phyloP scores from a whole-genome alignment of 2,329 filamentous ascomycete species.

The Rosellinia necatrix region DNA sequence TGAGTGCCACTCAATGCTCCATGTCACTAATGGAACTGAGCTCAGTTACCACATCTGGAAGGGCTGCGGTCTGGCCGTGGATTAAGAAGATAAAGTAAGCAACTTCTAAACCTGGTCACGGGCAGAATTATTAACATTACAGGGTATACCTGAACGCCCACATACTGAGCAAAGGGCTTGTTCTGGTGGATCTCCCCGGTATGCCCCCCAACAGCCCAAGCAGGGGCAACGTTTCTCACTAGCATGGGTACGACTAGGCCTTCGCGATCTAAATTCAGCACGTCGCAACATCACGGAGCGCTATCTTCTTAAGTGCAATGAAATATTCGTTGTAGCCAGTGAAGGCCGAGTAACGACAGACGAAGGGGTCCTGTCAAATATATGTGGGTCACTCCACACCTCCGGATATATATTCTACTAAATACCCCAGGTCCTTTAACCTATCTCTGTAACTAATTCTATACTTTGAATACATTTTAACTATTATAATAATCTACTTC shows the following conservation, averaged over 20 bases:
- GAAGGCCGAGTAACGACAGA: slow-evolving; percentile 50
- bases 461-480: no score
- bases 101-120: background rate
- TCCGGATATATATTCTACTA: no score
- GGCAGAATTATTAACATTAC: slow-evolving; percentile 21
- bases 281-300: slow-evolving; percentile 50
- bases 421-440: no score
- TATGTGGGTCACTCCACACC: no score
- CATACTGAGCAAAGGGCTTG: slow-evolving; percentile 52
- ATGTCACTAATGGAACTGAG: slow-evolving; percentile 42
- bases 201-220: slow-evolving; percentile 16
- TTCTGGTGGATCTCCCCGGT: slow-evolving; percentile 56
- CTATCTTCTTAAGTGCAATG: slow-evolving; percentile 50
- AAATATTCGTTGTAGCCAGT: slow-evolving; percentile 51
- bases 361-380: no score
- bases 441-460: no score
- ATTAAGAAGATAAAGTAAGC: slow-evolving; percentile 50
- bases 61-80: slow-evolving; percentile 48
- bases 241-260: slow-evolving; percentile 38
- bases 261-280: slow-evolving; percentile 53
- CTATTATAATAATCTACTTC: no score
- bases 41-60: slow-evolving; percentile 39
- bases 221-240: background rate
- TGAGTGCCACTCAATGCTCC: slow-evolving; percentile 41
- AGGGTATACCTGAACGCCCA: slow-evolving; percentile 50